Conservation (phyloP, 257 asterid species). For the Coffea eugenioides region DNA sequence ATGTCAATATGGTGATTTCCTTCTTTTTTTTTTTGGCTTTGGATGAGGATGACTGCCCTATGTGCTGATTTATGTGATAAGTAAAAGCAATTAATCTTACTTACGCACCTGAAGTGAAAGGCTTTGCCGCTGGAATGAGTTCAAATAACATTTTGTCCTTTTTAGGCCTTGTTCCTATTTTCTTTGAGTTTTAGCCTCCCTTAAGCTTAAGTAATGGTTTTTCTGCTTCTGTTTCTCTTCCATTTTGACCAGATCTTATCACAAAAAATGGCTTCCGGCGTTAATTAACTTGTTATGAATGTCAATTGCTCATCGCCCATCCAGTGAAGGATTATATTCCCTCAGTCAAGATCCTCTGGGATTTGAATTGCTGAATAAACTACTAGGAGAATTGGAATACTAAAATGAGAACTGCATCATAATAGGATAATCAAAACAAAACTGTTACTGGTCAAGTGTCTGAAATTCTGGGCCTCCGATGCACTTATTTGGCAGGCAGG, state of each 20-base stretch:
- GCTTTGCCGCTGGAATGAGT: not conserved
- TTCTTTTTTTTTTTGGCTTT: no score
- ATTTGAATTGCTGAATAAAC: not conserved
- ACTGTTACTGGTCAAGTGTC: not conserved
- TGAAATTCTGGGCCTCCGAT: not conserved
- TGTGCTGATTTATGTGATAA: not conserved
- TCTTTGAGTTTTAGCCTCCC: not conserved
- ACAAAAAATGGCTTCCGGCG: not conserved
- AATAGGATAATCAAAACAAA: not conserved
- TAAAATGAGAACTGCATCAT: not conserved
- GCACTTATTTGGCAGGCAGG: not conserved
- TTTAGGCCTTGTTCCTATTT: not conserved
- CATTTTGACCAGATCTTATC: not conserved
- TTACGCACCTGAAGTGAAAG: conserved; percentile 2
- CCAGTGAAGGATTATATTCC: not conserved
- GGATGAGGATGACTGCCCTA: not conserved
- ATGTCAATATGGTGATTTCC: not conserved
- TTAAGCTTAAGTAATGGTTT: not conserved
- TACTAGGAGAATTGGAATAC: not conserved
- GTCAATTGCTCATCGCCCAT: not conserved
- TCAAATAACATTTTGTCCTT: not conserved
- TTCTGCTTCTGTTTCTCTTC: not conserved
- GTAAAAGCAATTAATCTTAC: not conserved
- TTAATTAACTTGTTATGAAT: not conserved
- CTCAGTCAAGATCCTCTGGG: not conserved